Evolutionary conservation across 1,284 basidiomycete genomes (phyloP).

Genomic region (Rugosomyces carneus): DNA sequence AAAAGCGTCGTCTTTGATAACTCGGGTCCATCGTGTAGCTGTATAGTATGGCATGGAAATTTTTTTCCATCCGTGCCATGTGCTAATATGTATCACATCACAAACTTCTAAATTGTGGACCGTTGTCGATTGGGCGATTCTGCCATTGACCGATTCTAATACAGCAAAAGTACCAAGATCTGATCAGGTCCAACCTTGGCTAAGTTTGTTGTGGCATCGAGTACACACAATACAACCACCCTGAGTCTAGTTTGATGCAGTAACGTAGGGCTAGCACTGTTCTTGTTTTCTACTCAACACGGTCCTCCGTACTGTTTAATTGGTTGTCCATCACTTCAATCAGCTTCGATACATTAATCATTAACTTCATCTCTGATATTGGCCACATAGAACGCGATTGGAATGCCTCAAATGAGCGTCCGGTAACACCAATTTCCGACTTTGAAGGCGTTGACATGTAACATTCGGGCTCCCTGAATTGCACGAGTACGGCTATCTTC

Average conservation of each 20-base stretch:
- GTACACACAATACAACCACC: no score
- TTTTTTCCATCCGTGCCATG: no score
- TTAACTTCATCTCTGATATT: background rate
- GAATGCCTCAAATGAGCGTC: background rate
- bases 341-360: background rate
- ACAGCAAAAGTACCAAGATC: no score
- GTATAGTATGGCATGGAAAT: no score
- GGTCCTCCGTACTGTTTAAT: no score
- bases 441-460: background rate
- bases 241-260: no score
- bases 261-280: no score
- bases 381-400: background rate
- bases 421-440: background rate
- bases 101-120: background rate
- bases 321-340: background rate
- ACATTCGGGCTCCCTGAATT: background rate
- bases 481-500: background rate
- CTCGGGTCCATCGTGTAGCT: background rate
- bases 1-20: background rate
- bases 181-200: no score
- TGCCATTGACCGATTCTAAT: no score
- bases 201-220: no score
- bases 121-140: background rate
- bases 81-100: background rate
- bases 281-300: background rate